Conservation (phyloP, 2,329 filamentous ascomycete species). For the Tympanopsis confertula region DNA sequence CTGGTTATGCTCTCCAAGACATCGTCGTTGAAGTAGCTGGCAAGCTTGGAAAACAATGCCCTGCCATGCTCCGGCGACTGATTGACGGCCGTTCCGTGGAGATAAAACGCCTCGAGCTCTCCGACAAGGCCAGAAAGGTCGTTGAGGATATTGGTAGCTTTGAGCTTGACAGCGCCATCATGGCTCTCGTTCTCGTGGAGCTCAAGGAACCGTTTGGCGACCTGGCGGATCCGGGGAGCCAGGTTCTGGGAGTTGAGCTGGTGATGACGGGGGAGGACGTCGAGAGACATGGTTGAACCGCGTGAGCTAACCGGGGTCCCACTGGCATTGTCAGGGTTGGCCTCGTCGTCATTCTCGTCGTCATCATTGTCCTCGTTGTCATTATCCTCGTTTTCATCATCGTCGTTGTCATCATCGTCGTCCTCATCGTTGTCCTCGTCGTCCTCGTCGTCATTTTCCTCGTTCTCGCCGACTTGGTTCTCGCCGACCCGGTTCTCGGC, state of each 20-base stretch:
- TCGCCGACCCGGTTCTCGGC: conserved; percentile 22
- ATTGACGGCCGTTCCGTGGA: conserved; percentile 35
- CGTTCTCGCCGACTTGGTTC: conserved; percentile 32
- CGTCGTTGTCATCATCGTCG: conserved; percentile 21
- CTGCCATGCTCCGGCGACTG: conserved; percentile 38
- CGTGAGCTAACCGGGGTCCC: conserved; percentile 58
- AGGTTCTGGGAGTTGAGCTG: neutral
- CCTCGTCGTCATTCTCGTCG: conserved; percentile 29
- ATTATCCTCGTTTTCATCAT: conserved; percentile 16
- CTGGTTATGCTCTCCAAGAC: conserved; percentile 89
- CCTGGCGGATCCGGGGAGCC: conserved; percentile 50
- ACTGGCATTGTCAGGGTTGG: conserved; percentile 43
- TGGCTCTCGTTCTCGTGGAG: conserved; percentile 67
- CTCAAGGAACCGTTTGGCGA: conserved; percentile 75
- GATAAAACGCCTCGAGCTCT: conserved; percentile 63
- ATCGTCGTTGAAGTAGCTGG: conserved; percentile 77
- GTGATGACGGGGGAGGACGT: conserved; percentile 13
- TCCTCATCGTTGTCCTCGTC: conserved; percentile 30
- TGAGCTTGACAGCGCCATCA: conserved; percentile 63
- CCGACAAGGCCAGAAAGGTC: conserved; percentile 61
- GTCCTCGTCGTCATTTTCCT: conserved; percentile 38
- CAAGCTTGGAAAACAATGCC: conserved; percentile 62
- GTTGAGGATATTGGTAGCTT: conserved; percentile 64
- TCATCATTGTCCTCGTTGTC: conserved; percentile 37
- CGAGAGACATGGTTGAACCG: conserved; percentile 52